Evolutionary conservation across 2,329 filamentous ascomycete species (phyloP), one percentile per base, ranked within the genome.

Genomic region (Talaromyces sp.): DNA sequence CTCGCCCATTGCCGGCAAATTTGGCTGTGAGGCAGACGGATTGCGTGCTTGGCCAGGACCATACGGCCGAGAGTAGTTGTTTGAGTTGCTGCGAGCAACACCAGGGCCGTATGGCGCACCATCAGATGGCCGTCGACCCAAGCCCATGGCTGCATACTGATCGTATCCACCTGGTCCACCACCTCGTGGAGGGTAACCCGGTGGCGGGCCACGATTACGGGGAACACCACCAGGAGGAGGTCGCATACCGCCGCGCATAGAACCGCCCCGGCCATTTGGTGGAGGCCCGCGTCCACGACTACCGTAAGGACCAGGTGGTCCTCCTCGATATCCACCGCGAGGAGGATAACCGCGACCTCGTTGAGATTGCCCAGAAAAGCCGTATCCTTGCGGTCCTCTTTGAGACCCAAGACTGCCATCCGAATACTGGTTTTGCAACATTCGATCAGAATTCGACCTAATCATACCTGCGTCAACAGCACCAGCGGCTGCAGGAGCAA

Each of bases 321-420:
- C 65, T 57, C 62, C 37, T 56, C 73, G 68, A 60, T 81, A 76
- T 10, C 74, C 75, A 45, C 78, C 78, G 14, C 78, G 75, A 37
- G 79, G 79, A 19, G 54, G 61, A 37, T 63, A 64, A 69, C 86
- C 87, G 71, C 88, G 82, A 27, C 86, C 85, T 64, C 85, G 83
- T 9, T 82, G 78, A 3, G 31, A 27, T 10, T 65, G 59, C 45
- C 65, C 60, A 39, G 33, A 24, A 1, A 41, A n/a, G 31, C 76
- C 81, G 67, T 82, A 85, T 13, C 79, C 79, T 65, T 73, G 72
- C 14, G 76, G 73, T 10, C 77, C 78, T 65, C 77, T 73, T 65
- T 74, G 73, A 14, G 79, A 79, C 9, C 77, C 77, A 71, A 83
- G 77, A 39, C 78, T 81, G 27, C 78, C 77, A 65, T 83, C 77